These are phyloP conservation scores for Cladorrhinum sp. DNA, from an alignment of 2,329 filamentous ascomycete genomes.

Conservation along the genomic window DNA sequence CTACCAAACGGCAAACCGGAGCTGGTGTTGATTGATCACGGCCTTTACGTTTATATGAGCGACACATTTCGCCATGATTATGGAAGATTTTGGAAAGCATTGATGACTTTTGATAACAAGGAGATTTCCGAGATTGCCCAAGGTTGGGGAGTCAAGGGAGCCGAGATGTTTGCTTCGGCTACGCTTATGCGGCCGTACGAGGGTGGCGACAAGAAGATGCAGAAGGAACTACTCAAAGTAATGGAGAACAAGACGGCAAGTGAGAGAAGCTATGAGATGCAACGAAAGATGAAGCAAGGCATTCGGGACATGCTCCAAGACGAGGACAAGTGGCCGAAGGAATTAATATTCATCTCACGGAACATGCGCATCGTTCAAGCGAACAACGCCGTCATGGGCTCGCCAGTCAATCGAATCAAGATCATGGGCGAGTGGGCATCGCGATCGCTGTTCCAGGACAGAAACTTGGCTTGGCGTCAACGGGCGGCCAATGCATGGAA, in stretches of 20 bases:
- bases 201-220: constrained; percentile 70
- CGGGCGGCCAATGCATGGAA: constrained; percentile 67
- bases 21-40: constrained; percentile 94
- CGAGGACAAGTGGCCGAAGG: constrained; percentile 83
- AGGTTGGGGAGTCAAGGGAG: constrained; percentile 83
- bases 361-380: constrained; percentile 92
- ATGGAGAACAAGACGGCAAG: constrained; percentile 57
- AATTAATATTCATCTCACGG: constrained; percentile 86
- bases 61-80: constrained; percentile 83
- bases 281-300: constrained; percentile 72
- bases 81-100: constrained; percentile 84
- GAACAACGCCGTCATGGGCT: constrained; percentile 87
- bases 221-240: constrained; percentile 62
- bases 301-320: constrained; percentile 70
- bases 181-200: constrained; percentile 89
- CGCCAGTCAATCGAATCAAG: constrained; percentile 88
- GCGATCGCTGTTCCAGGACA: constrained; percentile 73
- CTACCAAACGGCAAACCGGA: constrained; percentile 78
- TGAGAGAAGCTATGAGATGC: constrained; percentile 87
- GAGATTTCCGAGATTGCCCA: constrained; percentile 69
- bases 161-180: constrained; percentile 87
- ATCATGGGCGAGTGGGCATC: constrained; percentile 91
- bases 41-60: constrained; percentile 89
- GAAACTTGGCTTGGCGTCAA: constrained; percentile 59
- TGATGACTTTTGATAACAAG: constrained; percentile 89